Evolutionary conservation across 768 basidiomycete species (phyloP), one percentile per base, ranked within the genome.

Genomic region (Kockovaella imperatae): DNA sequence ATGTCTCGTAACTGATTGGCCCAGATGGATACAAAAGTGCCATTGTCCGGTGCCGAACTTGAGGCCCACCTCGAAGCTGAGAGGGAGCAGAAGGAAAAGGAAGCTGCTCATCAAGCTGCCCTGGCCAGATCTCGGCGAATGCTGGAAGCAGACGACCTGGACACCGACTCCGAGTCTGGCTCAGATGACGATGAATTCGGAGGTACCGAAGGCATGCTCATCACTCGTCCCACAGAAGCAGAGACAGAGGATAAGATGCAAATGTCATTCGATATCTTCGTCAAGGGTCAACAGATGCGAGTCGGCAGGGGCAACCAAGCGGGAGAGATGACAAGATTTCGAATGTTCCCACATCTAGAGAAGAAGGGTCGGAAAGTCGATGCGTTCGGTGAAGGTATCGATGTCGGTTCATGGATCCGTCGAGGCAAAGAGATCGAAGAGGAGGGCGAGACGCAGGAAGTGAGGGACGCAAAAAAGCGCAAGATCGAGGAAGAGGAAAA

Each of bases 301-400:
- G 69, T 83, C 75, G 41, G 20, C 3, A 45, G 41, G 1, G 42
- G 50, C 31, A 57, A 53, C 21, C 49, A 13, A 30, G 50, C 32
- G n/a, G 59, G 43, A 14, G 51, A 35, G 29, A 57, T 62, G 53
- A 58, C 66, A 18, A 76, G 95, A 44, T 97, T 86, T 70, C 78
- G 93, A 55, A 96, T 96, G 90, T 97, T 96, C 73, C 95, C 95
- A 0, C 90, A 88, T 56, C 81, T 93, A 24, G 93, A 97, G 73
- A 84, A 87, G 72, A 87, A 84, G 47, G 68, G 65, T 64, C 76
- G 88, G 56, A 78, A 86, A 56, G 86, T 97, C 18, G 95, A 99
- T 65, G 87, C 86, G 57, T 99, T 87, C 67, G 95, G 95, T 7
- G 95, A 99, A 75, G 84, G 82, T 8, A 76, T 97, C 43, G 95